These are phyloP conservation scores for Penstemon barbatus DNA, from an alignment of 257 asterid species.

Conservation along the genomic window DNA sequence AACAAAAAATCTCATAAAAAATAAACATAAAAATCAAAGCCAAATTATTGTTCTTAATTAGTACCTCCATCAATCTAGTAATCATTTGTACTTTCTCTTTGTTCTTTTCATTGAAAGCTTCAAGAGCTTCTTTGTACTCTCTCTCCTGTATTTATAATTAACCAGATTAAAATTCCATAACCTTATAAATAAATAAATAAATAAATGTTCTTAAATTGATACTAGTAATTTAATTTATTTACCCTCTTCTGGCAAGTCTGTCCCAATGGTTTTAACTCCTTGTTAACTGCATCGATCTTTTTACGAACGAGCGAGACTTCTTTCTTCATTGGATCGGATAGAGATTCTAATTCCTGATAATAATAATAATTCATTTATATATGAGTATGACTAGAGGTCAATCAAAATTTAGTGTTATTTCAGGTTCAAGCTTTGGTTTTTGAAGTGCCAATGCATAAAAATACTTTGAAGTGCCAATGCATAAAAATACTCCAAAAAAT, in stretches of 20 bases:
- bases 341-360: conserved; percentile 52
- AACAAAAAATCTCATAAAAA: background rate
- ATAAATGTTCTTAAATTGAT: background rate
- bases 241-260: conserved; percentile 58
- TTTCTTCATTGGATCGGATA: conserved; percentile 62
- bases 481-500: no score
- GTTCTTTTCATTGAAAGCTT: conserved; percentile 54
- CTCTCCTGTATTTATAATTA: conserved; percentile 39
- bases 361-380: background rate
- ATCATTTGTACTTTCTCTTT: conserved; percentile 57
- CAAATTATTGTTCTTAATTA: background rate
- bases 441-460: no score
- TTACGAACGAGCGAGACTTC: conserved; percentile 55
- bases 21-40: background rate
- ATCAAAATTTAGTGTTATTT: no score
- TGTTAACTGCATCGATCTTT: conserved; percentile 46
- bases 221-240: background rate
- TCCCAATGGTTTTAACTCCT: conserved; percentile 57
- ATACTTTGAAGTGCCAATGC: no score
- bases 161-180: background rate
- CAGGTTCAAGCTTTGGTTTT: no score
- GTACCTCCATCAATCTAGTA: conserved; percentile 52
- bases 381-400: background rate
- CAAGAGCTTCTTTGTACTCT: conserved; percentile 62
- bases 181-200: background rate